phyloP scores from a whole-genome alignment of 1,284 basidiomycete genomes.

The Apiotrichum porosum region DNA sequence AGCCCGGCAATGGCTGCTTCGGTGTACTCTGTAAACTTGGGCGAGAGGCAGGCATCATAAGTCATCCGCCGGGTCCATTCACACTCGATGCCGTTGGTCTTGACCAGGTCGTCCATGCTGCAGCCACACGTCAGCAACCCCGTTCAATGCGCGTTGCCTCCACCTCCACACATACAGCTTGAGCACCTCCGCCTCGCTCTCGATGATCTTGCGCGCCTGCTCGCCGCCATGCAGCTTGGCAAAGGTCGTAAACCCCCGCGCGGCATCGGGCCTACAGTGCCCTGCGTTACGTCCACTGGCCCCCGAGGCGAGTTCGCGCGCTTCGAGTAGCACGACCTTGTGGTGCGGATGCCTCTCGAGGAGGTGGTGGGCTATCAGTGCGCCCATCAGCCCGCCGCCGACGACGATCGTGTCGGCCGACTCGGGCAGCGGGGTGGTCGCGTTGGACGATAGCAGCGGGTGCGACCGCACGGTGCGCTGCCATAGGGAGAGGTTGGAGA shows the following conservation, averaged over 20 bases:
- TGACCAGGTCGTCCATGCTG: conserved; percentile 24
- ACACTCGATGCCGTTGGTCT: conserved; percentile 30
- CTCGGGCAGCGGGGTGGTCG: conserved; percentile 20
- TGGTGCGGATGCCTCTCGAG: background rate
- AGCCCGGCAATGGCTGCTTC: conserved; percentile 17
- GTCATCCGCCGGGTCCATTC: conserved; percentile 34
- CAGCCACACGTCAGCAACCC: background rate
- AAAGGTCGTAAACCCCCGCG: conserved; percentile 35
- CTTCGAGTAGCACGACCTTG: conserved; percentile 37
- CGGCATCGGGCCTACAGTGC: conserved; percentile 40
- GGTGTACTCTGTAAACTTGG: conserved; percentile 29
- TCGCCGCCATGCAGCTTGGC: conserved; percentile 27
- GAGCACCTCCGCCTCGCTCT: conserved; percentile 7
- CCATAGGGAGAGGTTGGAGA: conserved; percentile 35
- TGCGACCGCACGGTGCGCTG: conserved; percentile 30
- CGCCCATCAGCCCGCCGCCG: conserved; percentile 37
- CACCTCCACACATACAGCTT: background rate
- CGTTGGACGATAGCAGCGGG: conserved; percentile 28
- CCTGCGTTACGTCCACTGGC: conserved; percentile 45
- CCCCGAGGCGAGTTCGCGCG: conserved; percentile 42
- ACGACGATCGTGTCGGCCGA: conserved; percentile 35
- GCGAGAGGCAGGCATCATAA: conserved; percentile 32
- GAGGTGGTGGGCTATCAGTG: conserved; percentile 29
- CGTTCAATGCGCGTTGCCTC: too few relatives aligned
- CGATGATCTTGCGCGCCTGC: conserved; percentile 17